These are phyloP conservation scores for Debaryomyces tyrocola DNA, from an alignment of 805 yeast genomes.

Conservation along the genomic window DNA sequence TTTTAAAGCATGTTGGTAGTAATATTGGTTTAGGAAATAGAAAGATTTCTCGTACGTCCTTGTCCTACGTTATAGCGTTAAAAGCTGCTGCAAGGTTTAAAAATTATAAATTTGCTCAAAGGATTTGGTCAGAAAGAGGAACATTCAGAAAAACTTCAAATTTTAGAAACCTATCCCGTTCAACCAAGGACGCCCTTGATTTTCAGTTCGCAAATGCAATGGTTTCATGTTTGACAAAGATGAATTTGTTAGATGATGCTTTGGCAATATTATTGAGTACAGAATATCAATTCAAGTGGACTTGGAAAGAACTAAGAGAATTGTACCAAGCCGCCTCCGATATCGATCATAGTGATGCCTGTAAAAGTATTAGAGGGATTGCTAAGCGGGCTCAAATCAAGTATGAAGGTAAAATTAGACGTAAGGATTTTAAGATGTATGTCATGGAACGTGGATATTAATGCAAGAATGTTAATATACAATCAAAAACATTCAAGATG, in stretches of 20 bases:
- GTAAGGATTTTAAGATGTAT: constrained; percentile 32
- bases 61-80: constrained; percentile 60
- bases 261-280: constrained; percentile 66
- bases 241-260: constrained; percentile 67
- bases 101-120: constrained; percentile 58
- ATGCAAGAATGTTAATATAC: not conserved
- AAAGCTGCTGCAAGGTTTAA: constrained; percentile 62
- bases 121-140: constrained; percentile 81
- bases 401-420: constrained; percentile 39
- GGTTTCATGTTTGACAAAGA: constrained; percentile 57
- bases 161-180: constrained; percentile 44
- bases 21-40: not conserved
- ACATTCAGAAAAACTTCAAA: constrained; percentile 53
- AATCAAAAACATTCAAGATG: constrained; percentile 1
- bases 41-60: constrained; percentile 32
- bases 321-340: constrained; percentile 31
- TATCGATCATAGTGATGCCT: constrained; percentile 28
- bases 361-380: constrained; percentile 32
- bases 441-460: constrained; percentile 33
- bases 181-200: constrained; percentile 47
- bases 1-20: constrained; percentile 9
- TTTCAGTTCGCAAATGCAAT: constrained; percentile 71
- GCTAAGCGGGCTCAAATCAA: constrained; percentile 36
- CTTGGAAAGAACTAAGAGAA: constrained; percentile 34
- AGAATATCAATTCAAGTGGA: constrained; percentile 71